phyloP scores from a whole-genome alignment of 352 stramenopile genomes.

The Phytophthora quininea region DNA sequence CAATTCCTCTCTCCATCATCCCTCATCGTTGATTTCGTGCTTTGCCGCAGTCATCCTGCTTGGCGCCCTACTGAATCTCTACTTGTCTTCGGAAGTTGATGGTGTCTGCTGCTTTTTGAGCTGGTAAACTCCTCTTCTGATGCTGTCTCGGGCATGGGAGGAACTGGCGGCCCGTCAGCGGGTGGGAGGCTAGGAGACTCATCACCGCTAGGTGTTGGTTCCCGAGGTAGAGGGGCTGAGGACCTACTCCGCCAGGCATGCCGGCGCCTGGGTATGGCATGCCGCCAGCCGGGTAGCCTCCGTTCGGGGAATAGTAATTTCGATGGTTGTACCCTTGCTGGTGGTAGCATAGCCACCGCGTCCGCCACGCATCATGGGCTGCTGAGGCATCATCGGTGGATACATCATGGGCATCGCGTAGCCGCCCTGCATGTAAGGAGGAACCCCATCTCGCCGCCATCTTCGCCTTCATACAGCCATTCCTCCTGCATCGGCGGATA shows the following conservation, averaged over 20 bases:
- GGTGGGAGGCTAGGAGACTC: constrained; percentile 7
- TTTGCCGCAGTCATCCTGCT: constrained; percentile 15
- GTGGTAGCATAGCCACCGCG: constrained; percentile 50
- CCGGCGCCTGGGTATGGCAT: constrained; percentile 38
- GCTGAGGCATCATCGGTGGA: constrained; percentile 75
- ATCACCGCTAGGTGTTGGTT: constrained; percentile 25
- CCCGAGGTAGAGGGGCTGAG: constrained; percentile 57
- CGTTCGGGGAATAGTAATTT: constrained; percentile 56
- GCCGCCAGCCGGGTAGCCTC: constrained; percentile 42
- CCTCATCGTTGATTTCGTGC: constrained; percentile 35
- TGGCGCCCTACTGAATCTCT: constrained; percentile 28
- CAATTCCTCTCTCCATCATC: constrained; percentile 32
- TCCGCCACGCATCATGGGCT: constrained; percentile 59
- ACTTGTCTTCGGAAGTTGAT: constrained; percentile 33
- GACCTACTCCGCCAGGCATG: constrained; percentile 35
- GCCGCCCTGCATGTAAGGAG: constrained; percentile 57
- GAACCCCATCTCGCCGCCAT: constrained; percentile 54
- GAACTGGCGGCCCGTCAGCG: constrained; percentile 12
- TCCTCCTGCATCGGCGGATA: constrained; percentile 66
- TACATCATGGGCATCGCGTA: constrained; percentile 78
- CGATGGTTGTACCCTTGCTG: constrained; percentile 67
- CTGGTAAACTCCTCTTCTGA: constrained; percentile 23
- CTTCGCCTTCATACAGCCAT: constrained; percentile 77
- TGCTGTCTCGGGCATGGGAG: constrained; percentile 22
- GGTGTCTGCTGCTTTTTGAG: constrained; percentile 17